Evolutionary conservation across 2,329 filamentous ascomycete species (phyloP).

Genomic region (Triangularia verruculosa): DNA sequence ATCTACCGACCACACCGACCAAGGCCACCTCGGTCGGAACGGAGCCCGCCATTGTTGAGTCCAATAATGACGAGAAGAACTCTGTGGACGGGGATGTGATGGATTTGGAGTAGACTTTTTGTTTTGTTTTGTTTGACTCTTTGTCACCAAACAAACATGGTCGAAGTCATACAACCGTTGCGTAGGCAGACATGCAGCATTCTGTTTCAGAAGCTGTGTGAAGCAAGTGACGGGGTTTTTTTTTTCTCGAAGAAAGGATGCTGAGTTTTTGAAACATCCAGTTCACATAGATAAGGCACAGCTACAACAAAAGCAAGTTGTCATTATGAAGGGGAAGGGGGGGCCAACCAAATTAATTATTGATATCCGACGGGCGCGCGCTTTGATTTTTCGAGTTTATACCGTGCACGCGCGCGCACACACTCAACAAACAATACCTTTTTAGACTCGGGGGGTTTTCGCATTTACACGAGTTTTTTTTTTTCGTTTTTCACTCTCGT

Average conservation of each 20-base stretch:
- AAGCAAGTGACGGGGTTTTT: neutral
- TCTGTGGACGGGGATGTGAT: constrained; percentile 16
- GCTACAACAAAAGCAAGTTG: neutral
- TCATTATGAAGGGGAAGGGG: too few species aligned
- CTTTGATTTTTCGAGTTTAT: neutral
- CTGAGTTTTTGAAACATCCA: too few species aligned
- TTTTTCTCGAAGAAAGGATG: too few species aligned
- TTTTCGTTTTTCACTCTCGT: too few species aligned
- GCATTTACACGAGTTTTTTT: too few species aligned
- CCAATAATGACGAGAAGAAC: constrained; percentile 17
- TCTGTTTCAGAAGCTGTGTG: neutral
- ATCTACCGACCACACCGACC: constrained; percentile 18
- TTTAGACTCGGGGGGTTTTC: too few species aligned
- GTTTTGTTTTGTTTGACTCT: too few species aligned
- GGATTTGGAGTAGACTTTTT: constrained; percentile 15
- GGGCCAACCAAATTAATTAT: too few species aligned
- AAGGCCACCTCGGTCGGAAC: constrained; percentile 6
- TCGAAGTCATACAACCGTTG: too few species aligned
- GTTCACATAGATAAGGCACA: neutral
- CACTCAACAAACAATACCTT: too few species aligned
- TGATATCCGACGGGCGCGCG: neutral
- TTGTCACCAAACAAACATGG: too few species aligned
- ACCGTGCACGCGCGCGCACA: neutral
- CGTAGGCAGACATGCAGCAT: neutral
- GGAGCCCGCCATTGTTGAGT: constrained; percentile 20